Conservation (phyloP, 768 basidiomycete genomes). For the Rhodotorula babjevae region DNA sequence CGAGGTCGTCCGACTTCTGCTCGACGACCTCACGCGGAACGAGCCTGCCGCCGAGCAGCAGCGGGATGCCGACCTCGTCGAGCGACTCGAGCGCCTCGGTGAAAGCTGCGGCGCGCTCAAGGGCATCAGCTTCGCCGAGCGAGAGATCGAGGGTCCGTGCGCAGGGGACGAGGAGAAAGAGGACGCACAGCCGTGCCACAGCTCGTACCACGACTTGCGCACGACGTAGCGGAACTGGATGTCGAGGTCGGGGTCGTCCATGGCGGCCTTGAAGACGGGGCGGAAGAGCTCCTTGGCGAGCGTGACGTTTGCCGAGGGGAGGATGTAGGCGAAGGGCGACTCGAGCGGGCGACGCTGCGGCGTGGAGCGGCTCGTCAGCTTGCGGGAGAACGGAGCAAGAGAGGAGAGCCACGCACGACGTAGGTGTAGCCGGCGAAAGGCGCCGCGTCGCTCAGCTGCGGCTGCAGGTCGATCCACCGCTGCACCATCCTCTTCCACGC, state of each 20-base stretch:
- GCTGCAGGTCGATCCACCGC: conserved; percentile 17
- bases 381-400: neutral
- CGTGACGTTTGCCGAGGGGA: neutral
- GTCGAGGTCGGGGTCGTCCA: neutral
- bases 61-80: conserved; percentile 13
- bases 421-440: conserved; percentile 24
- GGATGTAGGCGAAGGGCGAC: conserved; percentile 25
- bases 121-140: neutral
- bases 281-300: conserved; percentile 8
- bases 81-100: conserved; percentile 3
- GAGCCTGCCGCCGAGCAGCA: conserved; percentile 16
- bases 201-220: neutral
- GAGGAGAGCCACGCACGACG: neutral
- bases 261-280: neutral
- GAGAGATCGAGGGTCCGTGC: no score
- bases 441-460: conserved; percentile 1
- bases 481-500: conserved; percentile 11
- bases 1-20: conserved; percentile 5
- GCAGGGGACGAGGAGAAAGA: no score
- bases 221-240: neutral
- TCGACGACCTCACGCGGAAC: conserved; percentile 16
- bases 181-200: conserved; percentile 20
- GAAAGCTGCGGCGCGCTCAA: neutral
- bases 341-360: neutral
- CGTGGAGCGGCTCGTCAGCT: no score